Conservation (phyloP, 169 alveolate genomes). For the Blepharisma undulans region DNA sequence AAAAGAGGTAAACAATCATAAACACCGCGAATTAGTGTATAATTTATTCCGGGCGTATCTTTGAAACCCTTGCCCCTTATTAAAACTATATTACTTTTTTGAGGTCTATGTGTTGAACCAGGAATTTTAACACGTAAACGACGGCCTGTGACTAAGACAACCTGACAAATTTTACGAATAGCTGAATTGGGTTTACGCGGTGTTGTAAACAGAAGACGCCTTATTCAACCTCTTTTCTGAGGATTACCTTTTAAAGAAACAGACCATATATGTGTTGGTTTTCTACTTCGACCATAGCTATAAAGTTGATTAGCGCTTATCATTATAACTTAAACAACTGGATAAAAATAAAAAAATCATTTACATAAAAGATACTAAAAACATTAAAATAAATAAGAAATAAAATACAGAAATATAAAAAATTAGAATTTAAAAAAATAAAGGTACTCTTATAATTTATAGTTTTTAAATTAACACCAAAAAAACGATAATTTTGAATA, state of each 20-base stretch:
- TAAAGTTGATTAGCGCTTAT: not conserved
- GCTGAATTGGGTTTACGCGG: slow-evolving; percentile 34
- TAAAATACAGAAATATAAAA: not conserved
- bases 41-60: slow-evolving; percentile 13
- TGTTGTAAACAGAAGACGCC: not conserved
- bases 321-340: not conserved
- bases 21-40: not conserved
- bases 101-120: not conserved
- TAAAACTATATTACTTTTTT: not conserved
- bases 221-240: not conserved
- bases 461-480: not conserved
- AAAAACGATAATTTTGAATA: not conserved
- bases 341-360: not conserved
- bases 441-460: not conserved
- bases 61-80: not conserved
- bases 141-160: not conserved
- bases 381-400: not conserved
- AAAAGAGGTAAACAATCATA: not conserved
- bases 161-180: not conserved
- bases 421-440: not conserved
- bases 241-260: not conserved
- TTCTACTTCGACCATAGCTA: not conserved
- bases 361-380: not conserved
- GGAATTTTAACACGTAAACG: not conserved
- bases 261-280: not conserved